Evolutionary conservation across 805 yeast species (phyloP).

Genomic region (Monosporozyma solicola): DNA sequence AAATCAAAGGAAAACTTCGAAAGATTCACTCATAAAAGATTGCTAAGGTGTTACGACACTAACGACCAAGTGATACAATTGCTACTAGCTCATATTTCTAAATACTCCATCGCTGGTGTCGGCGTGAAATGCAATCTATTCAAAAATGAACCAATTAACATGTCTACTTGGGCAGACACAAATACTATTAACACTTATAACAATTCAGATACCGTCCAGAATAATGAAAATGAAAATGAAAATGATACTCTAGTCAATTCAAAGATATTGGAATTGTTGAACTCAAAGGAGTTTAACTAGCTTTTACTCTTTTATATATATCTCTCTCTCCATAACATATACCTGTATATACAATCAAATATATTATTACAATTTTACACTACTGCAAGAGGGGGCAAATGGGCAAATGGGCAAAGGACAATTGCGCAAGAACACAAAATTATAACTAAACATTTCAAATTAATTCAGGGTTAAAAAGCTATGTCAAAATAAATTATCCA

Average conservation of each 20-base stretch:
- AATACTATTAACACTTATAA: too few species aligned
- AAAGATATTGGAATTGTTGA: conserved; percentile 62
- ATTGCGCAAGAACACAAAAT: too few species aligned
- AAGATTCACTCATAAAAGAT: conserved; percentile 72
- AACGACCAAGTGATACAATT: conserved; percentile 76
- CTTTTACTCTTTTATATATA: not conserved
- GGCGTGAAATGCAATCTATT: conserved; percentile 69
- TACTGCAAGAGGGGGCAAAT: too few species aligned
- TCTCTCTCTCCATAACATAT: not conserved
- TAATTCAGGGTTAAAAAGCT: conserved; percentile 62
- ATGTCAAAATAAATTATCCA: conserved; percentile 42
- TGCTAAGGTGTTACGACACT: conserved; percentile 72
- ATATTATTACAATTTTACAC: too few species aligned
- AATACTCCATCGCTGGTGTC: conserved; percentile 72
- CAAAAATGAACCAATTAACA: conserved; percentile 34
- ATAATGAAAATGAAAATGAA: not conserved
- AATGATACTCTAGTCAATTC: conserved; percentile 25
- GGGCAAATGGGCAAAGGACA: too few species aligned
- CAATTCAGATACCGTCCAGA: not conserved
- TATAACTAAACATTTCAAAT: too few species aligned
- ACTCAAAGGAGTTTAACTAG: conserved; percentile 56
- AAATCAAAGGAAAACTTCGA: conserved; percentile 91
- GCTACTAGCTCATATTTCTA: conserved; percentile 68
- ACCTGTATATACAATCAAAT: not conserved
- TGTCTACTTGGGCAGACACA: not conserved